Base-by-base conservation (phyloP, 305 asterid genomes). In the Rubia peregrina region DNA sequence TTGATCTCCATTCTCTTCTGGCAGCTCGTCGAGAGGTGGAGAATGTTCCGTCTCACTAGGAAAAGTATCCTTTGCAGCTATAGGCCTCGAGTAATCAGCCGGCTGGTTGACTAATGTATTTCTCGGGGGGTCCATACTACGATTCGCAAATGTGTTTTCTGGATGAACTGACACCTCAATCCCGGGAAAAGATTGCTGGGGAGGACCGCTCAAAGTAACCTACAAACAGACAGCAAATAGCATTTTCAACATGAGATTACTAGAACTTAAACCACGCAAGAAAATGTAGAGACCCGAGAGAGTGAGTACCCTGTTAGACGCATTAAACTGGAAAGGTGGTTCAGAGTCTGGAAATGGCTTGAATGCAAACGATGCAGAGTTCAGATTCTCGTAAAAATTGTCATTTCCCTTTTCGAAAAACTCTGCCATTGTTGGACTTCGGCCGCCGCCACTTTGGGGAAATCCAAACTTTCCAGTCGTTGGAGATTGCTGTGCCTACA, bases 401-500 rank as follows among this genome's bases (percentile, higher is more conserved):
- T 86, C 92, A 78, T 83, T 86, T 73, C 79, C 84, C 76, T 80
- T 81, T 76, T 80, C 84, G 67, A 82, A 71, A 79, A 73, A 79
- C 65, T 74, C 85, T 14, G 70, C 56, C 76, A 68, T 67, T 46
- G 80, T 48, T 1, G 88, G 71, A 74, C 75, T 76, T 61, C 49
- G 68, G 73, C 61, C 59, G 26, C 69, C 38, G 51, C 51, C 56
- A 62, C 57, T 72, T 24, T 65, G 62, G 73, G 30, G 77, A 72
- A 79, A 83, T 72, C 65, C 76, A 73, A 89, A 82, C 80, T 90
- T 85, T 56, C 98, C 98, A 46, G 98, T 93, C 19, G 98, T 93
- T 69, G 98, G 98, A 71, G 98, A 93, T 74, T 97, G 92, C 78
- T 82, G 83, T 68, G 79, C 94, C 98, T 93, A 80, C 69, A 65